These are phyloP conservation scores for Maudiozyma humilis DNA, from an alignment of 1,139 yeast genomes.

Conservation along the genomic window DNA sequence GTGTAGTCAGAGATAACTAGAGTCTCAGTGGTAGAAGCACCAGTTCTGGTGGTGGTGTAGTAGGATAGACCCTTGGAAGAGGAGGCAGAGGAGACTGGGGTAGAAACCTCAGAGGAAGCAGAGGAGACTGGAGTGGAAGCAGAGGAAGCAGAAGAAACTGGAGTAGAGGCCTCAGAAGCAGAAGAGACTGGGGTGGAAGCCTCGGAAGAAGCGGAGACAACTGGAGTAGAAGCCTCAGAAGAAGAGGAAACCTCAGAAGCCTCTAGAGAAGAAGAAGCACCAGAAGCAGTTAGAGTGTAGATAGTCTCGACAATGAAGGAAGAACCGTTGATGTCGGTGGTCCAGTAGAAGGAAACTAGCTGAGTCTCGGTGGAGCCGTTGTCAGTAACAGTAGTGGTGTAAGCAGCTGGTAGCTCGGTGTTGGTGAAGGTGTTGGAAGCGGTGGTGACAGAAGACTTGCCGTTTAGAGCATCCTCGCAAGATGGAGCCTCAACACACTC, in stretches of 20 bases:
- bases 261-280: conserved; percentile 2
- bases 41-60: conserved; percentile 2
- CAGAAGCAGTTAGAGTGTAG: conserved; percentile 1
- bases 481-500: conserved; percentile 1
- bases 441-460: conserved; percentile 1
- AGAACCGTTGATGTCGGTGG: conserved; percentile 5
- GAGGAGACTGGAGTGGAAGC: neutral
- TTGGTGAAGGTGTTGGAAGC: conserved; percentile 2
- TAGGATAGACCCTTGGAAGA: neutral
- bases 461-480: conserved; percentile 2
- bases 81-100: neutral
- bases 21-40: conserved; percentile 3
- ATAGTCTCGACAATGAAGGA: conserved; percentile 4
- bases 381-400: conserved; percentile 5
- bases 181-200: neutral
- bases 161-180: neutral
- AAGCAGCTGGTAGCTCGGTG: conserved; percentile 4
- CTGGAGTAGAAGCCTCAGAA: neutral
- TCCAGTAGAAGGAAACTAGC: conserved; percentile 5
- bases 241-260: neutral
- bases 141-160: neutral
- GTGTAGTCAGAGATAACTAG: conserved; percentile 3
- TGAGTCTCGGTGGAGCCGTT: conserved; percentile 4
- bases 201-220: neutral
- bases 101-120: neutral